These are phyloP conservation scores for Nannochloropsis gaditana DNA, from an alignment of 108 stramenopile genomes.

Conservation along the genomic window DNA sequence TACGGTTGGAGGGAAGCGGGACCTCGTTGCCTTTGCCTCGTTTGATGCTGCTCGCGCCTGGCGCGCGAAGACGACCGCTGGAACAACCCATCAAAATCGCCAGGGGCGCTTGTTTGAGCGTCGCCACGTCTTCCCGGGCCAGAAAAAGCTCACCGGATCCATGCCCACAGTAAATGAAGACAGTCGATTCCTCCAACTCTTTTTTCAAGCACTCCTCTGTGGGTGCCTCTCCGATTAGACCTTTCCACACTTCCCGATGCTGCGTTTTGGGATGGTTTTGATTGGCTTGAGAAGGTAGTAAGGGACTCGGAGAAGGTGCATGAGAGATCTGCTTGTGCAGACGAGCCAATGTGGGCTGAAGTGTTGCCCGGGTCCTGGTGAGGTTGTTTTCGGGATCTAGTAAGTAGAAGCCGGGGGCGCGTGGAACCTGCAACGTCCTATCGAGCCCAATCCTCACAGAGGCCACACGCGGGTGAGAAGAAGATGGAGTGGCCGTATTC, in stretches of 20 bases:
- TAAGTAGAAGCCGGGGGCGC: constrained; percentile 60
- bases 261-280: neutral
- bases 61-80: constrained; percentile 77
- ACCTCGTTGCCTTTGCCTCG: constrained; percentile 32
- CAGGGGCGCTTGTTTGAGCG: constrained; percentile 35
- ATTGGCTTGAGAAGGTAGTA: neutral
- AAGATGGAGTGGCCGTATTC: neutral
- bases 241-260: constrained; percentile 66
- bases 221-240: constrained; percentile 65
- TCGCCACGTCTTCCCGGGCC: constrained; percentile 57
- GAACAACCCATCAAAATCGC: constrained; percentile 96
- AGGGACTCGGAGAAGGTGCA: neutral
- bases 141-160: constrained; percentile 81
- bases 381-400: constrained; percentile 88
- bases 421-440: neutral
- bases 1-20: neutral
- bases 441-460: neutral
- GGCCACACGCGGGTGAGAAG: no score
- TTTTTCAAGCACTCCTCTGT: constrained; percentile 56
- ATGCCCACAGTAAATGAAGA: constrained; percentile 90
- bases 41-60: constrained; percentile 50
- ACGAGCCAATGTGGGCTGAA: constrained; percentile 62
- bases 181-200: constrained; percentile 57
- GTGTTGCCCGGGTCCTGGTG: constrained; percentile 61
- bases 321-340: constrained; percentile 26